Base-by-base conservation (phyloP, 352 stramenopile genomes). In the Heterotrichella gracilis region DNA sequence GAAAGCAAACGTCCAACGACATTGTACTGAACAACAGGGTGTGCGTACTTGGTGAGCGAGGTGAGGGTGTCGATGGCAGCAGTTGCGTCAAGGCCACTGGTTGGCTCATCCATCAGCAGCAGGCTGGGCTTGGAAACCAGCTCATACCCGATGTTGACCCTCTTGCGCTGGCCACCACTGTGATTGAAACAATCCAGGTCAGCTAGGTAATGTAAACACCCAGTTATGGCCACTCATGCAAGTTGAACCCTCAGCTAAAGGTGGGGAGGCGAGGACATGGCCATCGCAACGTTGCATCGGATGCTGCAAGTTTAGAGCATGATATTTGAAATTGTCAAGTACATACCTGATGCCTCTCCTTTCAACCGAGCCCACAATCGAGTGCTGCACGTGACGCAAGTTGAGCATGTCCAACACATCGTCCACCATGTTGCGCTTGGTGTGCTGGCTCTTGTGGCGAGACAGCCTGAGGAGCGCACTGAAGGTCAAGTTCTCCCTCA, bases 401-500 rank as follows among this genome's bases (percentile, higher is more conserved):
- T 84, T 82, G n/a, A 88, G 76, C 41, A 85, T 81, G 19, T 74
- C 71, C 14, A 88, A 75, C 9, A 85, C 78, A 66, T 79, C 78
- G 41, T 82, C 74, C 4, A 88, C 80, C 78, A 85, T 80, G 20
- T 79, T 74, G 63, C 78, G 71, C 73, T 86, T 86, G 22, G 77
- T 75, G 2, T 74, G 39, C 20, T 81, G 76, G 0, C 78, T 79
- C 13, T 83, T 70, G 0, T 68, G 75, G 2, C 76, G 69, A 2
- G 81, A 79, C 24, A 88, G 77, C 3, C 82, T 81, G 70, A 85
- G 71, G 53, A 84, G 79, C 4, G 82, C 80, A 41, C 82, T 87
- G 76, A 88, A 89, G 66, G 72, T 75, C 68, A 89, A 82, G 64
- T 78, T 85, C 72, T 89, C 83, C n/a, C 81, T 79, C n/a, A 89